These are phyloP conservation scores for Xylariaceae sp. DNA, from an alignment of 2,329 filamentous ascomycete genomes.

Conservation along the genomic window DNA sequence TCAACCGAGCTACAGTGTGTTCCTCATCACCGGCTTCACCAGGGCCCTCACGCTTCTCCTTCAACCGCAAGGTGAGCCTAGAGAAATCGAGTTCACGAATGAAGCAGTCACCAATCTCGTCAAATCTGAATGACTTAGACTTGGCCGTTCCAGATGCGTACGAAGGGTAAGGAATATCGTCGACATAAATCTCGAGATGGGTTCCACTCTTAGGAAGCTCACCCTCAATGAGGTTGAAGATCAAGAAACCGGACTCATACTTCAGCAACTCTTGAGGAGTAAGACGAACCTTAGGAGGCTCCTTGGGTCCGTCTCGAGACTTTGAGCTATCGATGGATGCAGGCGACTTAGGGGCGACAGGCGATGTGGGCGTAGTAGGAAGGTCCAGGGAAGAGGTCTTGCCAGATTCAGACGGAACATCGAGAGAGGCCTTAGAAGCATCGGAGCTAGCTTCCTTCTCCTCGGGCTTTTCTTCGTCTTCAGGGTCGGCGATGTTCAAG, in stretches of 20 bases:
- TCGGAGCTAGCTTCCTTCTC: conserved; percentile 30
- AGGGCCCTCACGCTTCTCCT: conserved; percentile 71
- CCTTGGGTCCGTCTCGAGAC: conserved; percentile 48
- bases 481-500: conserved; percentile 80
- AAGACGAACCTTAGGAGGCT: conserved; percentile 70
- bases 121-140: conserved; percentile 65
- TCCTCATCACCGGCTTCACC: conserved; percentile 63
- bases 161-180: conserved; percentile 89
- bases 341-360: conserved; percentile 41
- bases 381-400: conserved; percentile 39
- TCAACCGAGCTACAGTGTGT: conserved; percentile 72
- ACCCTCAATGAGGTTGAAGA: conserved; percentile 90
- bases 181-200: conserved; percentile 82
- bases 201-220: conserved; percentile 72
- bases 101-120: conserved; percentile 92
- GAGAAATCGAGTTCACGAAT: conserved; percentile 97
- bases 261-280: conserved; percentile 73
- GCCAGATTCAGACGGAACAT: conserved; percentile 37
- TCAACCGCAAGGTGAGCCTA: conserved; percentile 78
- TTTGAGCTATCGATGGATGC: conserved; percentile 35
- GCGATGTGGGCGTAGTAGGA: conserved; percentile 32
- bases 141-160: conserved; percentile 76
- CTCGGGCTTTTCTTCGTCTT: conserved; percentile 63
- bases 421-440: conserved; percentile 27
- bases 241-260: conserved; percentile 85